Evolutionary conservation across 2,329 filamentous ascomycete species (phyloP).

Genomic region (Diaporthe vexans): DNA sequence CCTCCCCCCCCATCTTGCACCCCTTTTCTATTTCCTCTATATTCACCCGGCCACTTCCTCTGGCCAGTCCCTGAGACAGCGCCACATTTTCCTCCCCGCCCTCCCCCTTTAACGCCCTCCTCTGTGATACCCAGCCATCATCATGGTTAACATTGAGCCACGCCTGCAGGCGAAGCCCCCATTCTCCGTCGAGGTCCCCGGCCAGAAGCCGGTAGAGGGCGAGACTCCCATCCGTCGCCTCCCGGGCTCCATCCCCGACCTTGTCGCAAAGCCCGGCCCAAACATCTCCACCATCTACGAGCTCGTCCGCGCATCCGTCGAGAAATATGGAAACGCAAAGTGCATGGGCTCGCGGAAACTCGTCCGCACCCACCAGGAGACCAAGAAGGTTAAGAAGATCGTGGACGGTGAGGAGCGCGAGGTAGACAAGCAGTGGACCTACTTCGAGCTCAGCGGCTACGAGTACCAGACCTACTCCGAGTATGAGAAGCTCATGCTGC

Average conservation of each 20-base stretch:
- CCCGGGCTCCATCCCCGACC: conserved; percentile 70
- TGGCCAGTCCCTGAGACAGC: background rate
- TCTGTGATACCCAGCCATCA: conserved; percentile 38
- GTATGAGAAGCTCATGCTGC: conserved; percentile 78
- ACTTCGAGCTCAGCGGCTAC: conserved; percentile 86
- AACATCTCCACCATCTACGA: conserved; percentile 82
- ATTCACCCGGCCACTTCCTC: background rate
- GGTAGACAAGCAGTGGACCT: conserved; percentile 89
- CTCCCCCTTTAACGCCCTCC: background rate
- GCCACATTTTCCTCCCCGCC: background rate
- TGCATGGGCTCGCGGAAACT: conserved; percentile 79
- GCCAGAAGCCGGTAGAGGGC: conserved; percentile 73
- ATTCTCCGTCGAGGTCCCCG: conserved; percentile 78
- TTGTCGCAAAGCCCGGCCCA: conserved; percentile 71
- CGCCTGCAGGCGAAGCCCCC: conserved; percentile 72
- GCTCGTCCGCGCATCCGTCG: conserved; percentile 77
- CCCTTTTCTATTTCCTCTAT: background rate
- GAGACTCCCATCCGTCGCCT: conserved; percentile 83
- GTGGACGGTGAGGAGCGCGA: conserved; percentile 84
- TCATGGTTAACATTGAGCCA: conserved; percentile 37
- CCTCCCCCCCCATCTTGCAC: background rate
- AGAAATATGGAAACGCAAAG: conserved; percentile 75
- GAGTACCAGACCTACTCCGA: conserved; percentile 83
- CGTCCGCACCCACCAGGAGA: conserved; percentile 83
- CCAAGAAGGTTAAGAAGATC: conserved; percentile 91